Base-by-base conservation (phyloP, 2,329 filamentous ascomycete species). In the Pyrenophora tritici-repentis region DNA sequence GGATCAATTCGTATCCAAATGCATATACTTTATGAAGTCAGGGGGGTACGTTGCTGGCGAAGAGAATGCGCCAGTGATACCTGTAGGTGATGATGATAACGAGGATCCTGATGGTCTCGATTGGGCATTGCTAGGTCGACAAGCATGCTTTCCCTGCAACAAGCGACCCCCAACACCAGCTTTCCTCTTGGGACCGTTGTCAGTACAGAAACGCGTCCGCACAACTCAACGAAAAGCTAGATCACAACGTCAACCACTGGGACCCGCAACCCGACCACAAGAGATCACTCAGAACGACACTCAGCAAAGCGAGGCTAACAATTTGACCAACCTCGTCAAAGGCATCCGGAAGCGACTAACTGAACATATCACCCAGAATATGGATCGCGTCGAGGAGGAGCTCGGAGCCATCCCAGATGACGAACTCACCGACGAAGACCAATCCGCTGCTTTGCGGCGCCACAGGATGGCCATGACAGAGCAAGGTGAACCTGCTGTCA, bases 1-100 rank as follows among this genome's bases (percentile, higher is more conserved):
- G 0, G 92, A 97, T 55, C 90, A 96, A 63, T 95, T 97, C 66
- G 85, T 97, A 12, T 89, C 89, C 0, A 96, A 95, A 73, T 93
- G 89, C 71, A 91, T 95, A 53, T 84, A 83, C 3, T 97, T 89
- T 70, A 97, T 97, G 91, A 85, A 84, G 14, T 67, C 72, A 17
- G 81, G 83, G 31, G 88, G 85, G 3, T 78, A 81, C 12, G 47
- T 55, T 1, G 53, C 53, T 1, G 82, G 81, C 9, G 82, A 83
- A 18, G 74, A 75, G 12, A 78, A 82, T 33, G 70, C 81, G 34
- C 76, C 77, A 6, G 81, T 81, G 42, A 75, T 81, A 35, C 73
- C 68, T 50, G 77, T 62, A 12, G 66, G 68, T 4, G 79, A 85
- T 9, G 83, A 84, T 5, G 88, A 88, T 1, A 86, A 87, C 0